phyloP scores from a whole-genome alignment of 768 basidiomycete genomes.

The Suillus ampliporus region DNA sequence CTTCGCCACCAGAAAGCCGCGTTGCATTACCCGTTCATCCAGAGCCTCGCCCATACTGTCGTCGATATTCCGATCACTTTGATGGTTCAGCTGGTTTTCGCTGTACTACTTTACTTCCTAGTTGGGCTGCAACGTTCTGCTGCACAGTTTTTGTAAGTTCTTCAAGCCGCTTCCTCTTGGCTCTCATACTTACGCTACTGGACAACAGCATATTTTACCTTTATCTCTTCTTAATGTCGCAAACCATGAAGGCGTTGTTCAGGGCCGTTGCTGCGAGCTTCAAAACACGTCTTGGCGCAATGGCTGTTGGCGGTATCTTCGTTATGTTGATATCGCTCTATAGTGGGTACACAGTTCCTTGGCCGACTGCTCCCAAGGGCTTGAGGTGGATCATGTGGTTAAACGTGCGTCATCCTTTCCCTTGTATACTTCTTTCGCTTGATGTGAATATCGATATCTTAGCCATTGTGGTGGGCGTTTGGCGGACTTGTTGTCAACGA shows the following conservation, averaged over 20 bases:
- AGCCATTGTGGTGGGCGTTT: conserved; percentile 42
- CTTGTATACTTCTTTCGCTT: too few relatives aligned
- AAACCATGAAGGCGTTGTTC: conserved; percentile 81
- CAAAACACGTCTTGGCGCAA: conserved; percentile 31
- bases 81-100: conserved; percentile 38
- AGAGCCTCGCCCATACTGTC: conserved; percentile 50
- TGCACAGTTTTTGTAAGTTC: conserved; percentile 68
- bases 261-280: conserved; percentile 66
- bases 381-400: too few relatives aligned
- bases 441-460: too few relatives aligned
- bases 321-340: too few relatives aligned
- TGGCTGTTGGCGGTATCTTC: too few relatives aligned
- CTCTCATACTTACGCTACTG: conserved; percentile 13
- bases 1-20: conserved; percentile 49
- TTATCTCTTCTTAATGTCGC: conserved; percentile 59
- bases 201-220: conserved; percentile 58
- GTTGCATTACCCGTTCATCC: conserved; percentile 56
- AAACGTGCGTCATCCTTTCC: too few relatives aligned
- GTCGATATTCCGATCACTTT: conserved; percentile 53
- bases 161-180: not conserved
- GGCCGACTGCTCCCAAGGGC: too few relatives aligned
- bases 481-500: conserved; percentile 83
- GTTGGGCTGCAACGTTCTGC: conserved; percentile 59
- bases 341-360: too few relatives aligned
- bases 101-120: conserved; percentile 61